Evolutionary conservation across 441 rosid genomes (phyloP).

Genomic region (Aleurites moluccanus): DNA sequence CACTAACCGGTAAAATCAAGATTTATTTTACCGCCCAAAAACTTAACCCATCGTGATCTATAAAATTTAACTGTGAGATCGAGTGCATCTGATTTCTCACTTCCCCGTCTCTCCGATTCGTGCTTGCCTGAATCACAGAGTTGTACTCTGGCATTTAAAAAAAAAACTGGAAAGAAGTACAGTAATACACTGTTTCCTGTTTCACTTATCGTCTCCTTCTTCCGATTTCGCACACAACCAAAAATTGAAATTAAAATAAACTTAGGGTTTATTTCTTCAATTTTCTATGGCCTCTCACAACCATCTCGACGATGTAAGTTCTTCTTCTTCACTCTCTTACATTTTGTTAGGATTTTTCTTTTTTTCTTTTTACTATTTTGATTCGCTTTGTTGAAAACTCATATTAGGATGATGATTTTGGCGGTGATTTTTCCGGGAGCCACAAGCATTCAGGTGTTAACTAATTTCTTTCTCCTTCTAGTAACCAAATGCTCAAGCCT

Average conservation of each 20-base stretch:
- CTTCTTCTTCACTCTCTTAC: neutral
- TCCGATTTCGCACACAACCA: too few species aligned
- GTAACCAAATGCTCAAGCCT: neutral
- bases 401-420: constrained; percentile 82
- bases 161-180: too few species aligned
- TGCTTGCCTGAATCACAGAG: neutral
- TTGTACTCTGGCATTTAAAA: neutral
- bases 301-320: constrained; percentile 62
- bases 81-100: neutral
- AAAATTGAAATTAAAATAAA: neutral
- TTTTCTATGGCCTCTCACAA: constrained; percentile 53
- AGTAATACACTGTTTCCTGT: too few species aligned
- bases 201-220: too few species aligned
- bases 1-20: too few species aligned
- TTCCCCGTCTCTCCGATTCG: neutral
- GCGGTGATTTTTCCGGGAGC: constrained; percentile 67
- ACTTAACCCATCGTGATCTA: neutral
- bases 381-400: neutral
- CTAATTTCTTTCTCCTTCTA: too few species aligned
- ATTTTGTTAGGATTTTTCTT: neutral
- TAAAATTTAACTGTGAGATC: neutral
- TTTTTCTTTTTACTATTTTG: constrained; percentile 16
- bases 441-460: constrained; percentile 63
- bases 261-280: constrained; percentile 34
- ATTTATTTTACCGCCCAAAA: too few species aligned